These are phyloP conservation scores for Mucor saturninus DNA, from an alignment of 371 early-diverging fungal species.

Conservation along the genomic window DNA sequence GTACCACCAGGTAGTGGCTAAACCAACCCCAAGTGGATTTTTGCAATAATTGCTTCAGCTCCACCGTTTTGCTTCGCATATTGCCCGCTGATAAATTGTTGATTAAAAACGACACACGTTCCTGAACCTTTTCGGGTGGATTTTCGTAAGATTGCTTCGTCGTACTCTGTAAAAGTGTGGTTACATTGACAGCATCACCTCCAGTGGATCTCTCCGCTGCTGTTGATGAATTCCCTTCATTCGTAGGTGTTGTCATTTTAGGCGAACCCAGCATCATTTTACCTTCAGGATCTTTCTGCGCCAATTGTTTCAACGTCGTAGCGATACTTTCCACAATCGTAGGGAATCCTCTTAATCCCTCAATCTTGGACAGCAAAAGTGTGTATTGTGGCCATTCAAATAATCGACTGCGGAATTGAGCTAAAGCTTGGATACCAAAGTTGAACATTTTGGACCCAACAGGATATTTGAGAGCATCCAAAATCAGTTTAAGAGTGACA, in stretches of 20 bases:
- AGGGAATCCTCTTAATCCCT: conserved; percentile 65
- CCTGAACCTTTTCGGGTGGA: conserved; percentile 79
- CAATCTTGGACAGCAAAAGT: conserved; percentile 77
- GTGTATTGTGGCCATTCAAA: conserved; percentile 93
- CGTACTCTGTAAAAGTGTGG: conserved; percentile 25
- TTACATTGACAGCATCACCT: conserved; percentile 22
- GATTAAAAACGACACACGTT: conserved; percentile 93
- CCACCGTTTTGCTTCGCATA: conserved; percentile 77
- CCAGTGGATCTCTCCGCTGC: conserved; percentile 17
- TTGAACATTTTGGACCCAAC: conserved; percentile 82
- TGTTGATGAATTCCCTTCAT: conserved; percentile 36
- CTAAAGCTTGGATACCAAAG: conserved; percentile 89
- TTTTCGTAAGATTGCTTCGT: conserved; percentile 40
- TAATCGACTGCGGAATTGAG: conserved; percentile 82
- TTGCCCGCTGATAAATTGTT: conserved; percentile 92
- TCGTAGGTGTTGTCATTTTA: conserved; percentile 21
- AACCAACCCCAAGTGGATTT: conserved; percentile 84
- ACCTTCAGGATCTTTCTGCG: conserved; percentile 36
- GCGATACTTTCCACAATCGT: conserved; percentile 36
- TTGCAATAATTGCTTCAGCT: conserved; percentile 79
- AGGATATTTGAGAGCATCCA: conserved; percentile 83
- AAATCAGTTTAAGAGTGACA: conserved; percentile 80
- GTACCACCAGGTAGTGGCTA: conserved; percentile 88
- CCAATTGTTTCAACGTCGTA: conserved; percentile 35
- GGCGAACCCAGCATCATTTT: conserved; percentile 23